These are phyloP conservation scores for Candolleomyces eurysporus DNA, from an alignment of 768 basidiomycete genomes.

Conservation along the genomic window DNA sequence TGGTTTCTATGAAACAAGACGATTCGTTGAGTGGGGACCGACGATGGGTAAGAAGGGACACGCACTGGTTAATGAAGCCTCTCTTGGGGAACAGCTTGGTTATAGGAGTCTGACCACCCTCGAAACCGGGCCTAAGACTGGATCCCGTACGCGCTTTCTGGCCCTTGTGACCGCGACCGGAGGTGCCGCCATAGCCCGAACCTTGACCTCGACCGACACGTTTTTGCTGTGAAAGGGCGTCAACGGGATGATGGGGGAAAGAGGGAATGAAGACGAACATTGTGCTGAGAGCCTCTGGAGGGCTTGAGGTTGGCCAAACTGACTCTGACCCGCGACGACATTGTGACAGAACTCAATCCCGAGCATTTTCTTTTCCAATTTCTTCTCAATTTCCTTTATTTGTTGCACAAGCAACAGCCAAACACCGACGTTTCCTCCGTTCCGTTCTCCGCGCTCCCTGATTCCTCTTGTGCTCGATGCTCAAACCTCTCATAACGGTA, in stretches of 20 bases:
- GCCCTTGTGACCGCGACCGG: constrained; percentile 93
- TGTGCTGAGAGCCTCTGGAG: constrained; percentile 66
- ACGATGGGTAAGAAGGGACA: background rate
- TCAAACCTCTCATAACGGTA: constrained; percentile 74
- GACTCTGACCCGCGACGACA: constrained; percentile 43
- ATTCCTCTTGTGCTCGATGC: constrained; percentile 27
- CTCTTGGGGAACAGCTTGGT: constrained; percentile 89
- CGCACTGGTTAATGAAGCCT: constrained; percentile 92
- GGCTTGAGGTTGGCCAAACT: constrained; percentile 74
- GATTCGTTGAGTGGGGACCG: background rate
- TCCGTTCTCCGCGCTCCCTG: background rate
- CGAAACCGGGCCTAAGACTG: constrained; percentile 82
- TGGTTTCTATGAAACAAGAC: constrained; percentile 49
- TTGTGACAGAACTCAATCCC: constrained; percentile 7
- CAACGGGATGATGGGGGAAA: background rate
- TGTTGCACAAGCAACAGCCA: constrained; percentile 8
- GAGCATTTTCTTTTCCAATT: constrained; percentile 2
- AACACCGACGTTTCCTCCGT: background rate
- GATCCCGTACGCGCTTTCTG: constrained; percentile 91
- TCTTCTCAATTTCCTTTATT: constrained; percentile 7
- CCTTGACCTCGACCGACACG: constrained; percentile 93
- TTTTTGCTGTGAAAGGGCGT: constrained; percentile 64
- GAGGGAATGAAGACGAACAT: constrained; percentile 35
- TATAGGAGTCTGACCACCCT: constrained; percentile 96
- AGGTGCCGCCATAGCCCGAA: constrained; percentile 87